Conservation (phyloP, 2,329 filamentous ascomycete species). For the Diaporthe vexans region DNA sequence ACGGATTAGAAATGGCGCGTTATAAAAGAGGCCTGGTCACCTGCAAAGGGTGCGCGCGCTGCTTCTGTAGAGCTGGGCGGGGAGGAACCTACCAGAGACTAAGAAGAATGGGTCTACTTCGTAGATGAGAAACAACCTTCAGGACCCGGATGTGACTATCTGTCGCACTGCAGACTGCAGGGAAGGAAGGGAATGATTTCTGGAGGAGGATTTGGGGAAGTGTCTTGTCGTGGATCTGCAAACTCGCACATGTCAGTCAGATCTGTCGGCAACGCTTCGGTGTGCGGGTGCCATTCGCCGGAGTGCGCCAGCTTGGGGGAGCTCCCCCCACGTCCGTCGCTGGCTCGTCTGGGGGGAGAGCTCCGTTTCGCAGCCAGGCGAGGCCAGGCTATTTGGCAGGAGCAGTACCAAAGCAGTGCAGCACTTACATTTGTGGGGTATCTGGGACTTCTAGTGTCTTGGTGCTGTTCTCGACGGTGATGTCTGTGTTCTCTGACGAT, state of each 20-base stretch:
- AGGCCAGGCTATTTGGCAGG: too few species aligned
- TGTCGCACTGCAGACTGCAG: constrained; percentile 27
- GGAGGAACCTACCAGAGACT: constrained; percentile 1
- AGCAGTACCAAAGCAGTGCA: neutral
- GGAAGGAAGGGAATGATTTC: neutral
- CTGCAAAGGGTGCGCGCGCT: neutral
- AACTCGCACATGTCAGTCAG: constrained; percentile 37
- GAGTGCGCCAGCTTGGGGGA: constrained; percentile 35
- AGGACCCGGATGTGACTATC: neutral
- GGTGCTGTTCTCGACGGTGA: neutral
- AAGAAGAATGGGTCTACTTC: neutral
- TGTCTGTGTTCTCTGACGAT: neutral
- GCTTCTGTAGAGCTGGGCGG: neutral
- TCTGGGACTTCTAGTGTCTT: neutral
- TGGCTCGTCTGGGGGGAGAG: constrained; percentile 9
- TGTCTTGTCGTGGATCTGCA: constrained; percentile 17
- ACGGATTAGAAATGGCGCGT: constrained; percentile 13
- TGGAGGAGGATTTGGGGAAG: constrained; percentile 3
- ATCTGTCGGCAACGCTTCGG: constrained; percentile 33
- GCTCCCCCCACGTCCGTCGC: constrained; percentile 32
- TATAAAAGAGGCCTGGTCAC: neutral
- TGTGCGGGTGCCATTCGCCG: constrained; percentile 33
- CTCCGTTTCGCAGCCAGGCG: constrained; percentile 1
- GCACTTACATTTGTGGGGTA: constrained; percentile 24
- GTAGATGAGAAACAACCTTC: neutral